A percentile compares a stretch with the other conserved stretches of the same genome.
Conservation (phyloP, 2,329 filamentous ascomycete genomes). For the Fusarium papillatum region DNA sequence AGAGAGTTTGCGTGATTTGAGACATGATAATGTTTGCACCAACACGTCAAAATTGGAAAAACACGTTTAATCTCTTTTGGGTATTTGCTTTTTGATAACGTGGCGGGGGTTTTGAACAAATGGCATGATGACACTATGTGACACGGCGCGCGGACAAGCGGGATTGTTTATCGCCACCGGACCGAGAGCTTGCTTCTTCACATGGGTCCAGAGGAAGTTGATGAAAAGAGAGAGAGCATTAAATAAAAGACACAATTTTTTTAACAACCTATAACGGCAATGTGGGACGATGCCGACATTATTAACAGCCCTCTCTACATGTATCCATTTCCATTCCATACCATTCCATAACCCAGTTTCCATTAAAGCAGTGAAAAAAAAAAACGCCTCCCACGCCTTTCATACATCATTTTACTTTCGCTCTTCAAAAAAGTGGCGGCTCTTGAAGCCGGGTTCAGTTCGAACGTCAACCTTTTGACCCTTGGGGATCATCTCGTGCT, state of each 20-base stretch:
- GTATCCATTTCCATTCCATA: neutral
- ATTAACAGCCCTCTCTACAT: slow-evolving; percentile 1
- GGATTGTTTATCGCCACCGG: neutral
- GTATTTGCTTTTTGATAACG: neutral
- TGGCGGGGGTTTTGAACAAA: neutral
- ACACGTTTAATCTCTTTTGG: neutral
- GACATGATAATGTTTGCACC: neutral
- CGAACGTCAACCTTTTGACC: slow-evolving; percentile 72
- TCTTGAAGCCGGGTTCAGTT: slow-evolving; percentile 49
- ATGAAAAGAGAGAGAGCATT: neutral
- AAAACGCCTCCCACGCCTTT: neutral
- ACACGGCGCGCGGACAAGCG: neutral
- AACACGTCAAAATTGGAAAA: neutral
- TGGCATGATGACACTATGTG: neutral
- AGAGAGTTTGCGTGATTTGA: neutral
- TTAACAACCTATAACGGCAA: neutral
- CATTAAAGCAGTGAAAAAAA: neutral
- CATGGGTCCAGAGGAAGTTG: neutral
- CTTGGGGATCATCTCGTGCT: slow-evolving; percentile 86
- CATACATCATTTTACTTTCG: slow-evolving; percentile 11
- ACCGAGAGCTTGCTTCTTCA: neutral
- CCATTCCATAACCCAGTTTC: neutral
- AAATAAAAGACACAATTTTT: neutral
- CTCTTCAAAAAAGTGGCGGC: slow-evolving; percentile 54
- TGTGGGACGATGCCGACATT: neutral